phyloP scores from a whole-genome alignment of 306 rosid species.

The Glycyrrhiza uralensis region DNA sequence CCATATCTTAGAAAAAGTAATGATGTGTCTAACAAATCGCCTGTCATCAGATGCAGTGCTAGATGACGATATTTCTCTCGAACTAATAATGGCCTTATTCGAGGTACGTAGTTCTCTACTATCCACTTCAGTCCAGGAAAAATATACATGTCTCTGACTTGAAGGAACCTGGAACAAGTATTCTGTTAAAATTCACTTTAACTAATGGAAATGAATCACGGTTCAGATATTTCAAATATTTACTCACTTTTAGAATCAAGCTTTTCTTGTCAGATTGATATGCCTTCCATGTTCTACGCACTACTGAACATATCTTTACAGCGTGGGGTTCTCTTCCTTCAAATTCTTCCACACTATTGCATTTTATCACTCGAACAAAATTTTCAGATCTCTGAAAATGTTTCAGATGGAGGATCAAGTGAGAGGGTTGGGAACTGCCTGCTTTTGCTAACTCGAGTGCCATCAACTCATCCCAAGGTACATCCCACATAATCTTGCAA shows the following conservation, averaged over 20 bases:
- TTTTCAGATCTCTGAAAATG: conserved; percentile 75
- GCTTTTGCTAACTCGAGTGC: conserved; percentile 89
- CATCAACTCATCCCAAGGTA: conserved; percentile 94
- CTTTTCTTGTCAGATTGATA: conserved; percentile 67
- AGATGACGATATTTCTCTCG: conserved; percentile 58
- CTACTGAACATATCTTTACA: conserved; percentile 64
- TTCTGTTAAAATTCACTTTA: conserved; percentile 31
- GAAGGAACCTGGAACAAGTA: conserved; percentile 82
- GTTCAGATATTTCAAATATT: conserved; percentile 6
- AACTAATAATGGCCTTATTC: conserved; percentile 65
- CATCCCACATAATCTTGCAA: conserved; percentile 92
- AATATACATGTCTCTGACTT: conserved; percentile 79
- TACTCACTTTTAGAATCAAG: conserved; percentile 62
- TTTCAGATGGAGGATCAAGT: conserved; percentile 89
- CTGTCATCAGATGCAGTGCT: conserved; percentile 53
- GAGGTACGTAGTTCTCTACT: conserved; percentile 52
- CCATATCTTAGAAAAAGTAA: conserved; percentile 85
- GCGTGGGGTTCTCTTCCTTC: conserved; percentile 81
- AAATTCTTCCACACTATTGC: conserved; percentile 51
- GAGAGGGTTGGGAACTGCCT: conserved; percentile 70
- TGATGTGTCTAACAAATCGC: conserved; percentile 64
- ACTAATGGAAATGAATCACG: conserved; percentile 20
- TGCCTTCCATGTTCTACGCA: conserved; percentile 73
- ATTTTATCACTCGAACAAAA: conserved; percentile 75
- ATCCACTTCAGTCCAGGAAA: conserved; percentile 81